Percentiles rank a stretch among this genome's conserved stretches.
Conservation (phyloP, 2,329 filamentous ascomycete genomes). For the Escovopsis sp. region DNA sequence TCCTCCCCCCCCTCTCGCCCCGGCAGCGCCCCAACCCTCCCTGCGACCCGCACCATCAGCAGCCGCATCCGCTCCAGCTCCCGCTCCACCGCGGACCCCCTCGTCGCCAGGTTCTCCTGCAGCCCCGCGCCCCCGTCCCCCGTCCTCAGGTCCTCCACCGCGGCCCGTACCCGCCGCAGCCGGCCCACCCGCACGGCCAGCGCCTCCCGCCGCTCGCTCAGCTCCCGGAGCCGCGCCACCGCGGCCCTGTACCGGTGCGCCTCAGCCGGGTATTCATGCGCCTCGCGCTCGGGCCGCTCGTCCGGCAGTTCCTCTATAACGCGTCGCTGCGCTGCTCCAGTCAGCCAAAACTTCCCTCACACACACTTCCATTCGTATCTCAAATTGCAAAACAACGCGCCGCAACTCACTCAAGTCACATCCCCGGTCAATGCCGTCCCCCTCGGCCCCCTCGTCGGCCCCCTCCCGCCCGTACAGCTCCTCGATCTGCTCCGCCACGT, state of each 20-base stretch:
- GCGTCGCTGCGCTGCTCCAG: slow-evolving; percentile 22
- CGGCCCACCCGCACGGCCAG: slow-evolving; percentile 28
- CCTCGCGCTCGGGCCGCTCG: slow-evolving; percentile 29
- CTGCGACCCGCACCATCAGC: slow-evolving; percentile 44
- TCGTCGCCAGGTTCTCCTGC: slow-evolving; percentile 53
- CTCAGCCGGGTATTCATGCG: slow-evolving; percentile 26
- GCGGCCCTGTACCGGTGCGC: slow-evolving; percentile 37
- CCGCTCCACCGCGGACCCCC: slow-evolving; percentile 47
- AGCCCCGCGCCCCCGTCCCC: slow-evolving; percentile 23
- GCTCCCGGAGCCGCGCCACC: slow-evolving; percentile 31
- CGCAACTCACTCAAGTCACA: slow-evolving; percentile 27
- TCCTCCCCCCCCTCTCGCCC: slow-evolving; percentile 1
- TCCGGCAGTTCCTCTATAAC: slow-evolving; percentile 31
- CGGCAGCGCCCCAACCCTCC: slow-evolving; percentile 30
- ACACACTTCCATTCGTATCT: too few relatives aligned
- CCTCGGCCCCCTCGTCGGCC: slow-evolving; percentile 21
- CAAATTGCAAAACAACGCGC: too few relatives aligned
- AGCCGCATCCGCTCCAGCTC: slow-evolving; percentile 54
- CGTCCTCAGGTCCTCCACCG: slow-evolving; percentile 30
- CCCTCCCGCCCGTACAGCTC: slow-evolving; percentile 26
- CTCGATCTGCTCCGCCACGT: slow-evolving; percentile 59
- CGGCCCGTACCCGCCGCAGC: slow-evolving; percentile 31
- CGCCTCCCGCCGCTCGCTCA: slow-evolving; percentile 26
- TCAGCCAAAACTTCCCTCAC: too few relatives aligned
- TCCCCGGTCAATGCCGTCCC: slow-evolving; percentile 21